Base-by-base conservation (phyloP, 2,329 filamentous ascomycete species). In the Neodidymelliopsis sp. region DNA sequence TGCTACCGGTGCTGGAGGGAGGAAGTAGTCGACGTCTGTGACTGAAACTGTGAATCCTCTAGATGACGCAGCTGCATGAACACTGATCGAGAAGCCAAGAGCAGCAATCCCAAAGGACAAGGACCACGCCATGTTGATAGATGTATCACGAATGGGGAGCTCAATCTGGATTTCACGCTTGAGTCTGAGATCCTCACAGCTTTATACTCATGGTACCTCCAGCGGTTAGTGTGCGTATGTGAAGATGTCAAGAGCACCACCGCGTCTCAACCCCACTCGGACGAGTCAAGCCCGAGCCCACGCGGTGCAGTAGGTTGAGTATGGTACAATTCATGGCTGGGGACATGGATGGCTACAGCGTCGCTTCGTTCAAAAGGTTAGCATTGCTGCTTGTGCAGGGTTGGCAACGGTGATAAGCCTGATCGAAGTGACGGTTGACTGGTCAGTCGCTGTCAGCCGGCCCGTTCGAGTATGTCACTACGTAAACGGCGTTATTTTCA, bases 41-140 rank as follows among this genome's bases (percentile, higher is more conserved):
- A 77, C 57, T 4, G 66, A 63, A 0, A 76, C 70, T 0, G 74
- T 77, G 47, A 73, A 72, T 5, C 74, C 75, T 3, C 73, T 76
- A 9, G 68, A 60, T 10, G 63, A 62, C 0, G 65, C 56, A 7
- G 54, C 58, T 38, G 62, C 63, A n/a, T 50, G 47, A 13, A 54
- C 49, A 29, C 34, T 46, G 7, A 41, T 35, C 3, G 40, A 34
- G 12, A 59, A 16, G 6, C 43, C 31, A 10, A 56, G 27, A 3
- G 52, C 34, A 16, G 44, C 46, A 10, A 55, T 12, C 19, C 49
- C 41, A 7, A 57, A 10, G 3, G 28, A 40, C 12, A 33, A 20
- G 2, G 37, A 27, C 23, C 56, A 35, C 6, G 45, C 37, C 62
- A 65, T 65, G 11, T 35, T 44, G 38, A 27, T 12, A 24, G 11